Evolutionary conservation across 805 yeast species (phyloP).

Genomic region (Cephaloascus fragrans): DNA sequence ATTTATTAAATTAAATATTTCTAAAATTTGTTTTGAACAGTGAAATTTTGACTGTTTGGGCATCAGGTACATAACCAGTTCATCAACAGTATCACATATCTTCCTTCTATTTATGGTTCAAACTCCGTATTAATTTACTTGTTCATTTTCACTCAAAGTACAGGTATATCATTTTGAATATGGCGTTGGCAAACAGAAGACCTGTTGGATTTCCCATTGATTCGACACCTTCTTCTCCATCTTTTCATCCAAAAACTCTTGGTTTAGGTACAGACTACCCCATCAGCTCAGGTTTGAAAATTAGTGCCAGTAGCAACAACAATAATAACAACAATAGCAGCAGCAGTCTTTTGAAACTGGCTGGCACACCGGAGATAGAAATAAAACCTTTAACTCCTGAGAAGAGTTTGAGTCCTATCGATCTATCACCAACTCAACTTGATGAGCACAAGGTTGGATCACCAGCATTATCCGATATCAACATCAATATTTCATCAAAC

Average conservation of each 20-base stretch:
- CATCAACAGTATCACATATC: not conserved
- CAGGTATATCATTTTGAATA: conserved; percentile 9
- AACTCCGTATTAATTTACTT: not conserved
- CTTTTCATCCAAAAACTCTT: not conserved
- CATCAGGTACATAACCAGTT: not conserved
- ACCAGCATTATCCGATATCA: not conserved
- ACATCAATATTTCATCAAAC: conserved; percentile 6
- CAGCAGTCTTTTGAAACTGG: not conserved
- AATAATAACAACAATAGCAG: no score
- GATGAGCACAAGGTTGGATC: not conserved
- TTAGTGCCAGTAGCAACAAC: not conserved
- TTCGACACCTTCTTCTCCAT: conserved; percentile 2
- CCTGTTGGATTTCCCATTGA: conserved; percentile 40
- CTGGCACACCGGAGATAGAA: conserved; percentile 5
- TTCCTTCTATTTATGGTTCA: not conserved
- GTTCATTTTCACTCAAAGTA: not conserved
- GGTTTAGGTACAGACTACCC: not conserved
- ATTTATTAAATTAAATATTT: conserved; percentile 1
- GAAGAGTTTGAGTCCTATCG: conserved; percentile 18
- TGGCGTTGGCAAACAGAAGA: conserved; percentile 64
- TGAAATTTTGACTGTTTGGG: not conserved
- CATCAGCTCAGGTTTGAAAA: not conserved
- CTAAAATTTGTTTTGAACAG: no score
- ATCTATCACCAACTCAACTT: conserved; percentile 13
- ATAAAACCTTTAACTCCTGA: conserved; percentile 15